phyloP scores from a whole-genome alignment of 257 asterid species.

The Euphrasia confusa region DNA sequence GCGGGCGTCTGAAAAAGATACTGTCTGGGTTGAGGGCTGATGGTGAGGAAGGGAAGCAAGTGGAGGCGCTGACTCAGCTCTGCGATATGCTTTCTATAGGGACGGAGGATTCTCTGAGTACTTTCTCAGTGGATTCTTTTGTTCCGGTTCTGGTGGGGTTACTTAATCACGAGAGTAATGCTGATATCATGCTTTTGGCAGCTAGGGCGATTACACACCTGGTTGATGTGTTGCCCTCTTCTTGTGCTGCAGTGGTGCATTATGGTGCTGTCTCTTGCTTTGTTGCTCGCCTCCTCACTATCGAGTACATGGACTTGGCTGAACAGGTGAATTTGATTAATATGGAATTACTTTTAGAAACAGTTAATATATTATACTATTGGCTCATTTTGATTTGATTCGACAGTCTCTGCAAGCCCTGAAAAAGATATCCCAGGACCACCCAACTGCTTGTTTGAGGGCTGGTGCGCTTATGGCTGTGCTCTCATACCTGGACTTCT shows the following conservation, averaged over 20 bases:
- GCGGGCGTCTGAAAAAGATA: conserved; percentile 85
- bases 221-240: conserved; percentile 96
- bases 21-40: conserved; percentile 88
- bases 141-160: conserved; percentile 96
- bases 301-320: conserved; percentile 99
- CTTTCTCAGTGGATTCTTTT: conserved; percentile 91
- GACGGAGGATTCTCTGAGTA: conserved; percentile 88
- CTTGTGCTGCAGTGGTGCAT: conserved; percentile 96
- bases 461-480: conserved; percentile 99
- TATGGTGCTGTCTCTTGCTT: conserved; percentile 95
- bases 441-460: conserved; percentile 97
- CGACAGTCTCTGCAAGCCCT: conserved; percentile 95
- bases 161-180: conserved; percentile 83
- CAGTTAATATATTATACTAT: neutral
- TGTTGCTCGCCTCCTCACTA: conserved; percentile 86
- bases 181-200: conserved; percentile 95
- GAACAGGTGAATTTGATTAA: conserved; percentile 66
- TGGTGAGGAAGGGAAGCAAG: conserved; percentile 97
- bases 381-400: conserved; percentile 19
- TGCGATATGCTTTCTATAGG: conserved; percentile 95
- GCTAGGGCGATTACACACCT: conserved; percentile 97
- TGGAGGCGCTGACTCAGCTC: conserved; percentile 90
- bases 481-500: conserved; percentile 96
- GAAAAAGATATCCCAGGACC: conserved; percentile 96
- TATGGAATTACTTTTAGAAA: neutral